Conservation (phyloP, 768 basidiomycete species). For the Multifurca ochricompacta region DNA sequence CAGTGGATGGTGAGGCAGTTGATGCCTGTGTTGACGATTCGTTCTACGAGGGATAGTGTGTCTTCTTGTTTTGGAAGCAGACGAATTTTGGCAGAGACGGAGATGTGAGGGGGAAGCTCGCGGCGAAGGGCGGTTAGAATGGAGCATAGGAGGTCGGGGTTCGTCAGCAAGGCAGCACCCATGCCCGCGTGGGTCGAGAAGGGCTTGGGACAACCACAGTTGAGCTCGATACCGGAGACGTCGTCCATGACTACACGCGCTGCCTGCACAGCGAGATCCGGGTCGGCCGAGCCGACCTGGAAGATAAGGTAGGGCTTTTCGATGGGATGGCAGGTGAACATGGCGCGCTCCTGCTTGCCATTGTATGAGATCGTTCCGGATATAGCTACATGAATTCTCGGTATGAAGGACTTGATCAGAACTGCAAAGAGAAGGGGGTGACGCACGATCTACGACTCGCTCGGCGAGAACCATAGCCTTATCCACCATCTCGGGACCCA, state of each 20-base stretch:
- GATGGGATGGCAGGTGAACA: constrained; percentile 89
- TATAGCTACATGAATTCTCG: too few species aligned
- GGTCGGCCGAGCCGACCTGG: constrained; percentile 89
- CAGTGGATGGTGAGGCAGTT: constrained; percentile 91
- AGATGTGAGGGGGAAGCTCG: constrained; percentile 67
- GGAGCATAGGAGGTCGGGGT: constrained; percentile 82
- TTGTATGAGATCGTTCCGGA: constrained; percentile 86
- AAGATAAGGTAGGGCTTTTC: constrained; percentile 94
- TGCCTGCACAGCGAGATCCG: constrained; percentile 86
- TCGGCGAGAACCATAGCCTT: constrained; percentile 86
- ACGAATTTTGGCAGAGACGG: constrained; percentile 92
- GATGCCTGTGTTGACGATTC: constrained; percentile 82
- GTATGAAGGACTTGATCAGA: constrained; percentile 6
- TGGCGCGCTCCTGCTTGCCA: constrained; percentile 65
- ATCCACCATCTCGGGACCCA: constrained; percentile 97
- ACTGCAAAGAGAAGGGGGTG: not conserved
- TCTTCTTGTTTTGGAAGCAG: constrained; percentile 80
- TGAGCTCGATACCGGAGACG: constrained; percentile 91
- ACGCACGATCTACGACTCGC: constrained; percentile 79
- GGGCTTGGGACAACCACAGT: constrained; percentile 96
- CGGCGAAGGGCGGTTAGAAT: constrained; percentile 75
- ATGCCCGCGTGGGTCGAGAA: constrained; percentile 93
- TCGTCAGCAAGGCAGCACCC: constrained; percentile 92
- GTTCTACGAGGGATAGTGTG: constrained; percentile 82
- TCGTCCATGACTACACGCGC: constrained; percentile 81